phyloP scores from a whole-genome alignment of 345 rosid species.

The Lumnitzera racemosa region DNA sequence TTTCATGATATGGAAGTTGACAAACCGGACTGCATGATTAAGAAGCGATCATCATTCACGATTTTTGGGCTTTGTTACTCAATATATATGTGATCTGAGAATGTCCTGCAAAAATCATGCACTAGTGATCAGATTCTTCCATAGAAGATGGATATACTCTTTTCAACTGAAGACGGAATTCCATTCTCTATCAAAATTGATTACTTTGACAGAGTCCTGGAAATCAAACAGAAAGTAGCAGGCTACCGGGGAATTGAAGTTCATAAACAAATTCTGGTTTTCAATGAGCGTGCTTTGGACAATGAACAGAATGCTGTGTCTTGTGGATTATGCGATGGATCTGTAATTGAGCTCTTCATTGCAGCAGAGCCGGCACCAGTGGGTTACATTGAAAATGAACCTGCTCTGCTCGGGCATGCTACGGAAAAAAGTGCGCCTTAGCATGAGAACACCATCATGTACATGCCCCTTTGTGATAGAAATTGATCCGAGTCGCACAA shows the following conservation, averaged over 20 bases:
- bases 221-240: constrained; percentile 29
- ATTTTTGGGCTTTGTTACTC: no score
- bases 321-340: constrained; percentile 19
- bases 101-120: no score
- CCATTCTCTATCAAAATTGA: constrained; percentile 26
- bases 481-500: constrained; percentile 26
- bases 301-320: constrained; percentile 15
- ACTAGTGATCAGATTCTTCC: no score
- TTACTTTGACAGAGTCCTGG: constrained; percentile 21
- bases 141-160: no score
- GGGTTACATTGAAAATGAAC: no score
- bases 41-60: no score
- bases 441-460: constrained; percentile 23
- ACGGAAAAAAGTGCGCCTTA: constrained; percentile 21
- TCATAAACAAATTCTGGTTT: constrained; percentile 20
- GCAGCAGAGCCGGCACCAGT: background rate
- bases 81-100: no score
- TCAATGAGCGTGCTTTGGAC: constrained; percentile 21
- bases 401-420: no score
- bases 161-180: background rate
- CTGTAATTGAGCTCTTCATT: constrained; percentile 17
- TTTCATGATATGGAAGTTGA: no score
- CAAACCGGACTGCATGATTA: no score
- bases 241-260: constrained; percentile 17
- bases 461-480: constrained; percentile 14